A percentile compares a stretch with the other conserved stretches of the same genome.
These are phyloP conservation scores for Trichoderma koningii DNA, from an alignment of 2,329 filamentous ascomycete species.

Conservation along the genomic window DNA sequence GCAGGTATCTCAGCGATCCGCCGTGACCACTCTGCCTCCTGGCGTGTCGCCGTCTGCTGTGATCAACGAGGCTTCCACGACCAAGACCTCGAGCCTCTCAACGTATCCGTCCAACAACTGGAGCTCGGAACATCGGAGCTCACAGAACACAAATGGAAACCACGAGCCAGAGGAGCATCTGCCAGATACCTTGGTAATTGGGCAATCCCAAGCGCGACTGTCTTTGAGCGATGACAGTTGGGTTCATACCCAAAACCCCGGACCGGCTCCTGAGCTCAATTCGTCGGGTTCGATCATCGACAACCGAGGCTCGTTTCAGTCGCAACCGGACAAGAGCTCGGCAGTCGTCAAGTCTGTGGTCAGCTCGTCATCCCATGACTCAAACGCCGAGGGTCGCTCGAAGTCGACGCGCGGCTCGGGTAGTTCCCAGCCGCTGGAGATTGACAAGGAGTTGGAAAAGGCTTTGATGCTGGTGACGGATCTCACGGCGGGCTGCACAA, in stretches of 20 bases:
- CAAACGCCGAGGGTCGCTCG: constrained; percentile 39
- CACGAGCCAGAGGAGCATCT: constrained; percentile 47
- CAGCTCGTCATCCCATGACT: constrained; percentile 38
- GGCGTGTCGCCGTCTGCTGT: constrained; percentile 61
- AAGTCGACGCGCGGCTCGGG: constrained; percentile 38
- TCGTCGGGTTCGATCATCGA: constrained; percentile 38
- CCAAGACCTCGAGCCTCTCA: constrained; percentile 80
- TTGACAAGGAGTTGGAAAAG: constrained; percentile 53
- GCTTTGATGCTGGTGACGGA: constrained; percentile 66
- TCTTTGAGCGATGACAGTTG: constrained; percentile 55
- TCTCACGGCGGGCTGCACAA: constrained; percentile 73
- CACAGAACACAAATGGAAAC: constrained; percentile 70
- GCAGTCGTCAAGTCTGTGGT: constrained; percentile 28
- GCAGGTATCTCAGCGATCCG: constrained; percentile 66
- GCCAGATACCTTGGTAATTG: constrained; percentile 55
- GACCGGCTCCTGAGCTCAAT: constrained; percentile 43
- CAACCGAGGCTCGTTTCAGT: constrained; percentile 46
- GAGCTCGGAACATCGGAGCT: constrained; percentile 67
- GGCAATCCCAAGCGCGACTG: constrained; percentile 44
- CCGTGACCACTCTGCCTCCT: constrained; percentile 58
- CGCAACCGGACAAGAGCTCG: constrained; percentile 29
- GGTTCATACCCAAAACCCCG: constrained; percentile 61
- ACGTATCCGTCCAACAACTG: constrained; percentile 62
- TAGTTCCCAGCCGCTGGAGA: constrained; percentile 49
- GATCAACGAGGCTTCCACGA: constrained; percentile 87